Conservation (phyloP, 2,329 filamentous ascomycete species). For the Aspergillus oerlinghausenensis region DNA sequence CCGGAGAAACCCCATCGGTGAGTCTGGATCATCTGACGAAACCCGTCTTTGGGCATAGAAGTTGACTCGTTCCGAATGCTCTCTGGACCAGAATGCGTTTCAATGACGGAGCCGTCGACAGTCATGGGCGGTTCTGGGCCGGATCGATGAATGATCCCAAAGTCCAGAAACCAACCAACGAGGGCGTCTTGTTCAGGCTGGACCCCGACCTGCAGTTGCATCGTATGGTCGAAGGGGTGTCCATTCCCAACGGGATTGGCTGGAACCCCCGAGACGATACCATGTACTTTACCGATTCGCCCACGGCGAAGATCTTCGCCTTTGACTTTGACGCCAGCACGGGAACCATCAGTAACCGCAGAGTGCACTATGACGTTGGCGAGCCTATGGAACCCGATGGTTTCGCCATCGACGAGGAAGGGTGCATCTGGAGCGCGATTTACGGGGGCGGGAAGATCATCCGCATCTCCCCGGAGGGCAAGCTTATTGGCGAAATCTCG, state of each 20-base stretch:
- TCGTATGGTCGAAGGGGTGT: conserved; percentile 59
- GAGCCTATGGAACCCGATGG: conserved; percentile 69
- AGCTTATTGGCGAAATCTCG: conserved; percentile 67
- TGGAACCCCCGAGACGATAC: conserved; percentile 70
- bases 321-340: conserved; percentile 67
- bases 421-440: conserved; percentile 85
- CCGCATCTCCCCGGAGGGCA: conserved; percentile 64
- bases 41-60: neutral
- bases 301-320: conserved; percentile 63
- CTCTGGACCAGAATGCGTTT: conserved; percentile 46
- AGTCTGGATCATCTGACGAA: conserved; percentile 12
- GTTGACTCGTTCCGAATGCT: conserved; percentile 11
- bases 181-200: conserved; percentile 71
- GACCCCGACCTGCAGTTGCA: conserved; percentile 57
- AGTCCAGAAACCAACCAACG: conserved; percentile 46
- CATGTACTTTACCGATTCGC: conserved; percentile 81
- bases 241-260: conserved; percentile 78
- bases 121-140: conserved; percentile 76
- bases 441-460: conserved; percentile 74
- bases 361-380: conserved; percentile 68
- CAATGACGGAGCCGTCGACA: conserved; percentile 82
- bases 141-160: conserved; percentile 82
- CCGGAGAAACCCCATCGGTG: conserved; percentile 45
- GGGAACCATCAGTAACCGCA: conserved; percentile 62
- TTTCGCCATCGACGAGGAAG: conserved; percentile 75